phyloP scores from a whole-genome alignment of 352 stramenopile genomes.

The Phytophthora niederhauseri region DNA sequence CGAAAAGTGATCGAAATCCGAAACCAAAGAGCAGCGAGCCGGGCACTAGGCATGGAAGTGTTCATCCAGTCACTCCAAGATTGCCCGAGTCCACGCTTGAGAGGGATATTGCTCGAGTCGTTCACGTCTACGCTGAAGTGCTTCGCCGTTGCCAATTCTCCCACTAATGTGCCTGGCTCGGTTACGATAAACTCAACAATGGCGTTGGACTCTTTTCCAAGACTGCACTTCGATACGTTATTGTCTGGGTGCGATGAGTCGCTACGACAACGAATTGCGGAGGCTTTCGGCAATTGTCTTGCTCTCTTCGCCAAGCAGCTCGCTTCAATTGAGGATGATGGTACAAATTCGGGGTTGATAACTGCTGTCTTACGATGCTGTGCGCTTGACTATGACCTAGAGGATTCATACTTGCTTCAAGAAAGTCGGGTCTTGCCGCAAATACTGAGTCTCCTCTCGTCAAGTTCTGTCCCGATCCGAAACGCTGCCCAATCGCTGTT shows the following conservation, averaged over 20 bases:
- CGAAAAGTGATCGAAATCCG: constrained; percentile 47
- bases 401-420: constrained; percentile 74
- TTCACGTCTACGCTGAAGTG: constrained; percentile 51
- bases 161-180: constrained; percentile 25
- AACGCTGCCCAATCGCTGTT: constrained; percentile 63
- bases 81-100: constrained; percentile 33
- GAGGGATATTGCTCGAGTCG: constrained; percentile 56
- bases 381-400: constrained; percentile 75
- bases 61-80: constrained; percentile 42
- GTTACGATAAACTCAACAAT: constrained; percentile 9
- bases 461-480: constrained; percentile 45
- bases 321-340: constrained; percentile 29
- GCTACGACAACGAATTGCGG: constrained; percentile 50
- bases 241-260: constrained; percentile 60
- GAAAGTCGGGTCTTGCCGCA: constrained; percentile 63
- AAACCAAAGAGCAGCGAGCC: constrained; percentile 52
- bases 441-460: constrained; percentile 61
- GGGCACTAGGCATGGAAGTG: constrained; percentile 53
- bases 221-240: constrained; percentile 63
- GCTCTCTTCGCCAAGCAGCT: constrained; percentile 38
- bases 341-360: constrained; percentile 36
- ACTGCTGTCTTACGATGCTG: constrained; percentile 59
- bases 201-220: constrained; percentile 24
- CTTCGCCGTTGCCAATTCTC: constrained; percentile 39
- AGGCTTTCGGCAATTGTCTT: constrained; percentile 57